These are phyloP conservation scores for Tricholoma matsutake DNA, from an alignment of 768 basidiomycete species.

Conservation along the genomic window DNA sequence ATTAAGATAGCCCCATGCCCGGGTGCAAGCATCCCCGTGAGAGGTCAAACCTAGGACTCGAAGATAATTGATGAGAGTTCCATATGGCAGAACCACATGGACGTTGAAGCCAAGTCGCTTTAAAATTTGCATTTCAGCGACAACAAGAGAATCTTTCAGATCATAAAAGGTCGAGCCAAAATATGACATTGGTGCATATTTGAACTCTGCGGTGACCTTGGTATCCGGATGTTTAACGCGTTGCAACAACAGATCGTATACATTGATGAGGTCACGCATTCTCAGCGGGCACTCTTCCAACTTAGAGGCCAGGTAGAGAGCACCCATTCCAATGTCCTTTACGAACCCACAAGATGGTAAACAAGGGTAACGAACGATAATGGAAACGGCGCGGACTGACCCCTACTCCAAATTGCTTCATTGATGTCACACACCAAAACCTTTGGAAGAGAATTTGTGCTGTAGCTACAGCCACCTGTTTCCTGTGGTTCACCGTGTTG, in stretches of 20 bases:
- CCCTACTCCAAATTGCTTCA: conserved; percentile 92
- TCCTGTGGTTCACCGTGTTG: conserved; percentile 42
- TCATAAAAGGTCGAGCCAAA: conserved; percentile 90
- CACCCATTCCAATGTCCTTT: conserved; percentile 89
- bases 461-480: conserved; percentile 95
- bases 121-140: conserved; percentile 96
- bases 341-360: conserved; percentile 5
- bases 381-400: conserved; percentile 45
- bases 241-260: conserved; percentile 87
- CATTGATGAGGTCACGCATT: conserved; percentile 92
- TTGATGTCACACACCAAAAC: conserved; percentile 93
- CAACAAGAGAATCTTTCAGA: conserved; percentile 89
- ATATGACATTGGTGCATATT: conserved; percentile 85
- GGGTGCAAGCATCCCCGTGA: conserved; percentile 64
- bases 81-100: conserved; percentile 89
- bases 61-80: conserved; percentile 92
- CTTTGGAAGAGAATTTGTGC: conserved; percentile 96
- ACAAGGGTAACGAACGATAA: conserved; percentile 4
- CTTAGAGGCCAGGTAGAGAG: conserved; percentile 84
- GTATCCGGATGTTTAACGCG: conserved; percentile 53
- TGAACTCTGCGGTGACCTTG: conserved; percentile 41
- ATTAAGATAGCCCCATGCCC: conserved; percentile 94
- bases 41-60: conserved; percentile 82
- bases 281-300: conserved; percentile 89
- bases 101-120: conserved; percentile 96